Conservation (phyloP, 2,329 filamentous ascomycete genomes). For the Aspergillus costaricaensis region DNA sequence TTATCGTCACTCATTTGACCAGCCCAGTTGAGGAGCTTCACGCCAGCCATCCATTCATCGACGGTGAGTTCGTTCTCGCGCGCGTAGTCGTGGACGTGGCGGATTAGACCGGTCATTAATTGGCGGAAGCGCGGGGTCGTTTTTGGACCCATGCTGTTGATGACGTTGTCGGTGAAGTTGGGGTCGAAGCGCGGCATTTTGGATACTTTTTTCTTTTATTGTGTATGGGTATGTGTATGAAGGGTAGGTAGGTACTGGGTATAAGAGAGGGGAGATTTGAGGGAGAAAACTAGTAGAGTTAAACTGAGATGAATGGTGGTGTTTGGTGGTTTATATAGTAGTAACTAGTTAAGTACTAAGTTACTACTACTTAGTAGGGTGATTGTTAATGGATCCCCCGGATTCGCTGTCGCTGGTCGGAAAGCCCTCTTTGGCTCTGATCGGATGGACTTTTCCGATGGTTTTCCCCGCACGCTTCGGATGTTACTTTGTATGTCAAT, state of each 20-base stretch:
- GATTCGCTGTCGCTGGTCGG: neutral
- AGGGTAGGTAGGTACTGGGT: too few relatives aligned
- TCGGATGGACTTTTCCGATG: neutral
- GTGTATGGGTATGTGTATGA: neutral
- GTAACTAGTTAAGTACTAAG: too few relatives aligned
- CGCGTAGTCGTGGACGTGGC: conserved; percentile 61
- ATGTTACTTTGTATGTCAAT: neutral
- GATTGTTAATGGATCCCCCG: conserved; percentile 1
- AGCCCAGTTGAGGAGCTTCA: conserved; percentile 62
- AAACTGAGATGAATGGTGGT: too few relatives aligned
- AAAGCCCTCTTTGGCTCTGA: neutral
- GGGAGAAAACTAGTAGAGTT: neutral
- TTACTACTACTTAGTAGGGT: neutral
- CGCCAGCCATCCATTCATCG: conserved; percentile 60
- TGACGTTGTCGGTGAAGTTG: conserved; percentile 67
- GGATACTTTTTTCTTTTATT: neutral
- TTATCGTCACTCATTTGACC: conserved; percentile 64
- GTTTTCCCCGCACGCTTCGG: neutral
- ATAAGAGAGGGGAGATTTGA: neutral
- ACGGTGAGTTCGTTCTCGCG: conserved; percentile 60
- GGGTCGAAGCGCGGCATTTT: conserved; percentile 45
- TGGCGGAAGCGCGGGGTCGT: conserved; percentile 66
- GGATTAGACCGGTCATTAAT: conserved; percentile 57
- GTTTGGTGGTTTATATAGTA: neutral
- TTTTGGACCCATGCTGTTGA: conserved; percentile 73